A percentile compares a stretch with the other conserved stretches of the same genome.
Conservation (phyloP, 2,329 filamentous ascomycete species). For the Neopestalotiopsis sp. region DNA sequence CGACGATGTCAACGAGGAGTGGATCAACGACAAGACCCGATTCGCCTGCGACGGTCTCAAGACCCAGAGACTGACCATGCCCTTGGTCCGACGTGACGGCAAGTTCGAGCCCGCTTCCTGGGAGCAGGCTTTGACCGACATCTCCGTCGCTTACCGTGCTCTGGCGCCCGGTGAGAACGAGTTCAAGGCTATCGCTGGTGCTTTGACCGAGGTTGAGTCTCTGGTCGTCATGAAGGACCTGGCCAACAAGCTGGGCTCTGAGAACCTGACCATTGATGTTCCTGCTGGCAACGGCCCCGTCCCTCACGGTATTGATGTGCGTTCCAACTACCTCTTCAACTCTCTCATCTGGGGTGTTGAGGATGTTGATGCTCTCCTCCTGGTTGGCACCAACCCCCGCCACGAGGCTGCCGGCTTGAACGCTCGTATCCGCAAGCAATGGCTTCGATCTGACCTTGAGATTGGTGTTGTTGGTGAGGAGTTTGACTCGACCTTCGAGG, state of each 20-base stretch:
- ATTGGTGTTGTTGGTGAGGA: conserved; percentile 89
- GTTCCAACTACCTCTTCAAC: conserved; percentile 97
- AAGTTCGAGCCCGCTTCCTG: conserved; percentile 92
- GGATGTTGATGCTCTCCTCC: conserved; percentile 88
- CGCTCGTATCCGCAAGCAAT: conserved; percentile 96
- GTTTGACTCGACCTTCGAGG: conserved; percentile 95
- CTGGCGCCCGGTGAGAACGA: conserved; percentile 87
- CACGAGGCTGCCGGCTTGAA: conserved; percentile 96
- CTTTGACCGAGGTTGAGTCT: conserved; percentile 89
- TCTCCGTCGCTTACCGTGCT: conserved; percentile 78
- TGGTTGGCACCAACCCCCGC: conserved; percentile 93
- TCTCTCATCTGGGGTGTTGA: conserved; percentile 93
- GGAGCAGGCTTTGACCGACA: conserved; percentile 93
- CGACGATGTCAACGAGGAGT: conserved; percentile 98
- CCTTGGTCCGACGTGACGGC: conserved; percentile 84
- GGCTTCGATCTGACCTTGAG: conserved; percentile 92
- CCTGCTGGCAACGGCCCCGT: conserved; percentile 82
- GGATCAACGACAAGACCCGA: conserved; percentile 98
- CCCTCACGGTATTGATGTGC: conserved; percentile 90
- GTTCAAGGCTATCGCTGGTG: conserved; percentile 93
- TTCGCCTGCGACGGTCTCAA: conserved; percentile 97
- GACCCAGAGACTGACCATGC: conserved; percentile 93
- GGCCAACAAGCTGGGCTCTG: conserved; percentile 93
- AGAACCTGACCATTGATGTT: conserved; percentile 93
- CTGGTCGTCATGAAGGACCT: conserved; percentile 97